Conservation (phyloP, 192 early-diverging fungal genomes). For the Backusella circina region DNA sequence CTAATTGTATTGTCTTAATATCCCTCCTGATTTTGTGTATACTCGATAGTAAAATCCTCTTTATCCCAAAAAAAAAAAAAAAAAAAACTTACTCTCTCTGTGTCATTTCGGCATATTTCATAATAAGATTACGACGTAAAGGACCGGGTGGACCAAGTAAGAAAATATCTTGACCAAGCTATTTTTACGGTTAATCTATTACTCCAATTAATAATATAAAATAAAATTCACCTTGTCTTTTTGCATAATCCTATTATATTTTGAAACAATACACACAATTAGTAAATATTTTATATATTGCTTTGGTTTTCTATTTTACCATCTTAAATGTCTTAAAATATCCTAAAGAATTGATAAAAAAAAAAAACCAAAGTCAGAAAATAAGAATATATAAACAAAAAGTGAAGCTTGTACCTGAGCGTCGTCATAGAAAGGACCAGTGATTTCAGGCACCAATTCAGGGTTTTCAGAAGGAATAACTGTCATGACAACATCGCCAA, state of each 20-base stretch:
- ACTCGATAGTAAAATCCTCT: no score
- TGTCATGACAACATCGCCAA: constrained; percentile 54
- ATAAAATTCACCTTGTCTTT: constrained; percentile 54
- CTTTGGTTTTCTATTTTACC: constrained; percentile 8
- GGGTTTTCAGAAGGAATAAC: constrained; percentile 41
- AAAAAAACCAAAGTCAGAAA: neutral
- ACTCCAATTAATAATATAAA: neutral
- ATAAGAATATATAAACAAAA: neutral
- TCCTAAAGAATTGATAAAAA: constrained; percentile 10
- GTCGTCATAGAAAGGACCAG: constrained; percentile 49
- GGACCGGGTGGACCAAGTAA: constrained; percentile 72
- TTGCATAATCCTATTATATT: constrained; percentile 72
- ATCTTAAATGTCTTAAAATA: constrained; percentile 38
- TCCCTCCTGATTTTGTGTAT: no score
- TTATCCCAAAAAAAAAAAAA: no score
- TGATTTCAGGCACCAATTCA: constrained; percentile 50
- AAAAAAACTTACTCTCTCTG: constrained; percentile 35
- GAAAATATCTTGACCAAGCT: constrained; percentile 79
- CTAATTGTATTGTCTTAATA: constrained; percentile 7
- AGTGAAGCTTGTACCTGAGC: constrained; percentile 39
- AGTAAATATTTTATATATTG: neutral
- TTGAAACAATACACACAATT: neutral
- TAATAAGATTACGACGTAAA: constrained; percentile 59
- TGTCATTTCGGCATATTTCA: constrained; percentile 71
- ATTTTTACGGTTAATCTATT: neutral